Evolutionary conservation across 208 protist species (phyloP), one percentile per base, ranked within the genome.

Genomic region (Crithidia expoeki): DNA sequence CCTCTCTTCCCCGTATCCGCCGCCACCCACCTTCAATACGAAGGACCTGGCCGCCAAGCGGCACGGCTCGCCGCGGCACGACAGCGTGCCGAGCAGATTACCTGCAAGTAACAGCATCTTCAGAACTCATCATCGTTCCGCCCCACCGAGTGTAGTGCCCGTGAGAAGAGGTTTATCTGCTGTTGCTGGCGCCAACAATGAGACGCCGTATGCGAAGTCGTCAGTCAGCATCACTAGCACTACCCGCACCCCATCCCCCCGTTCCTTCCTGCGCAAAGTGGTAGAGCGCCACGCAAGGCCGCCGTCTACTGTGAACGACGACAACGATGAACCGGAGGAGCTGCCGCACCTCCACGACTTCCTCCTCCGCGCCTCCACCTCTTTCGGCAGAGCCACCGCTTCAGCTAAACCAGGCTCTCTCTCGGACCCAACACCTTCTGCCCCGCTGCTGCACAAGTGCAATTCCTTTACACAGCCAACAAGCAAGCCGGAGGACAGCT

Each of bases 321-420:
- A 62, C 38, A 17, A 21, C 4, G 51, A 57, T 7, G 33, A 59
- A 16, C 33, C 38, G 4, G 21, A 40, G 28, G 58, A 64, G 17
- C 42, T 50, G 25, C 58, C 44, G 28, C 58, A 64, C 42, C 58
- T 64, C 42, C 58, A 64, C 28, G 58, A 64, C 58, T 64, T 64
- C 17, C 42, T 64, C 5, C 42, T 64, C 12, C 38, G 38, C 34
- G 28, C 42, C 27, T 64, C 58, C 23, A 40, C 42, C 6, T 40
- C 58, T 4, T 64, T 21, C 33, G 11, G 19, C 3, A 34, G 28
- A 14, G 11, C 28, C 34, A 52, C 42, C 47, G 23, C 47, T 23
- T 17, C 47, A 9, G 23, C 23, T 3, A 46, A 49, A 38, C 23
- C 5, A 14, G 38, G 49, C 4, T 12, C n/a, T 2, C 56, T 23